A percentile compares a stretch with the other conserved stretches of the same genome.
Conservation (phyloP, 1,284 basidiomycete species). For the Ustilago sp. region DNA sequence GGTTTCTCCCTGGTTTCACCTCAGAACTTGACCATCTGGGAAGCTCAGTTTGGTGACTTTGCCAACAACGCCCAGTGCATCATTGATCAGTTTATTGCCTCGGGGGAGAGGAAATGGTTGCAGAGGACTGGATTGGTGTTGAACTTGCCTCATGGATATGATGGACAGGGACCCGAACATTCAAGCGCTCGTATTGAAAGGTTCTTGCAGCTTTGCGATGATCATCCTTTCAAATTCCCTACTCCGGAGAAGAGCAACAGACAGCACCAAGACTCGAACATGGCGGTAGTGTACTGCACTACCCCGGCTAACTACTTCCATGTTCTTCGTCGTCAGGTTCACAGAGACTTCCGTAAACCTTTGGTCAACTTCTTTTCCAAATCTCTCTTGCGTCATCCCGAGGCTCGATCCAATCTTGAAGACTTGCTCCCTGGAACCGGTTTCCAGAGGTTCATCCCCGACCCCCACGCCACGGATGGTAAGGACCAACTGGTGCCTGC, state of each 20-base stretch:
- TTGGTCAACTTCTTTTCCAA: conserved; percentile 94
- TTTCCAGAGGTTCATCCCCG: conserved; percentile 94
- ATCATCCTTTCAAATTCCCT: conserved; percentile 93
- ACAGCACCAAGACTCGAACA: conserved; percentile 98
- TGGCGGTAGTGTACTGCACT: conserved; percentile 97
- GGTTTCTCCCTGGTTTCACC: conserved; percentile 99
- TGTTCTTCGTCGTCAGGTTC: conserved; percentile 68
- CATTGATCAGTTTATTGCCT: conserved; percentile 98
- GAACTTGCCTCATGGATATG: conserved; percentile 90
- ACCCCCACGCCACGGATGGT: conserved; percentile 77
- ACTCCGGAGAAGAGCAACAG: conserved; percentile 88
- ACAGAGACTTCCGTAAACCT: conserved; percentile 69
- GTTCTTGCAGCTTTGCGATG: conserved; percentile 97
- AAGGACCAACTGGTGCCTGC: conserved; percentile 77
- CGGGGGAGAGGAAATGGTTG: conserved; percentile 97
- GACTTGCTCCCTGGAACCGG: conserved; percentile 89
- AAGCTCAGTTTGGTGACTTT: conserved; percentile 98
- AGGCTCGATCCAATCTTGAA: conserved; percentile 84
- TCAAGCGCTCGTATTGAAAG: conserved; percentile 95
- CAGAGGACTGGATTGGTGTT: conserved; percentile 94
- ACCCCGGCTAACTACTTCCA: conserved; percentile 70
- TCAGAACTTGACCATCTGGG: conserved; percentile 94
- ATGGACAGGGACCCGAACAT: conserved; percentile 99
- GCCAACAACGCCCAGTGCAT: conserved; percentile 84
- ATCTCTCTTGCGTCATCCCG: conserved; percentile 90